Conservation (phyloP, 1,139 yeast species). For the Scheffersomyces parashehatae region DNA sequence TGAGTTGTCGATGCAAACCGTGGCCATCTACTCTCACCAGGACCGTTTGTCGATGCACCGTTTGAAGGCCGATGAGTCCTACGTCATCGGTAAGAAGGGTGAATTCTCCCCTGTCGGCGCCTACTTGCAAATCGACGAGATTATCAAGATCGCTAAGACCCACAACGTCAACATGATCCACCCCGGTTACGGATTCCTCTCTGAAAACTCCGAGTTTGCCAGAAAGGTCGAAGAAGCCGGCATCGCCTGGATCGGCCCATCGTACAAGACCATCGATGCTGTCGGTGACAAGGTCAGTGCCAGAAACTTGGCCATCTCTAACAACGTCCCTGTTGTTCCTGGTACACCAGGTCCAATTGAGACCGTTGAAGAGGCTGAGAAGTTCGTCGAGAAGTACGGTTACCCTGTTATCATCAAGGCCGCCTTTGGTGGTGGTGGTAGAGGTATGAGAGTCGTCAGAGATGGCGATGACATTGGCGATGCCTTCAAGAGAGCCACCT, state of each 20-base stretch:
- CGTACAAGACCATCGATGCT: conserved; percentile 84
- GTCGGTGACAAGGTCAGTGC: conserved; percentile 99
- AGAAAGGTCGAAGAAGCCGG: conserved; percentile 88
- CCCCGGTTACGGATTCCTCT: conserved; percentile 96
- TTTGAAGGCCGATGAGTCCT: conserved; percentile 88
- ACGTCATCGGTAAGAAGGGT: conserved; percentile 87
- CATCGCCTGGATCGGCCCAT: conserved; percentile 96
- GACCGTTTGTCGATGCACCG: conserved; percentile 95
- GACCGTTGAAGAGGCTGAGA: conserved; percentile 70
- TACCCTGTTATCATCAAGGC: conserved; percentile 98
- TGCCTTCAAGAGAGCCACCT: conserved; percentile 90
- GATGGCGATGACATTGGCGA: conserved; percentile 93
- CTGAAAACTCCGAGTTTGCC: conserved; percentile 95
- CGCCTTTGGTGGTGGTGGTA: conserved; percentile 99
- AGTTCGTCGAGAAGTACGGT: conserved; percentile 80
- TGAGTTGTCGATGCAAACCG: conserved; percentile 96
- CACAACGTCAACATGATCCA: conserved; percentile 95
- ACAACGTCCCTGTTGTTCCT: conserved; percentile 91
- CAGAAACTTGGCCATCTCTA: conserved; percentile 76
- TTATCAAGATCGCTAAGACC: conserved; percentile 82
- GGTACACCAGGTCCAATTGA: conserved; percentile 98
- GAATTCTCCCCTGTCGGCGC: conserved; percentile 96
- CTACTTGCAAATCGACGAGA: conserved; percentile 93
- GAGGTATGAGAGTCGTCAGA: conserved; percentile 99
- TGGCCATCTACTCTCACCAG: conserved; percentile 95